phyloP scores from a whole-genome alignment of 1,284 basidiomycete genomes.

The Ustilago sp. region DNA sequence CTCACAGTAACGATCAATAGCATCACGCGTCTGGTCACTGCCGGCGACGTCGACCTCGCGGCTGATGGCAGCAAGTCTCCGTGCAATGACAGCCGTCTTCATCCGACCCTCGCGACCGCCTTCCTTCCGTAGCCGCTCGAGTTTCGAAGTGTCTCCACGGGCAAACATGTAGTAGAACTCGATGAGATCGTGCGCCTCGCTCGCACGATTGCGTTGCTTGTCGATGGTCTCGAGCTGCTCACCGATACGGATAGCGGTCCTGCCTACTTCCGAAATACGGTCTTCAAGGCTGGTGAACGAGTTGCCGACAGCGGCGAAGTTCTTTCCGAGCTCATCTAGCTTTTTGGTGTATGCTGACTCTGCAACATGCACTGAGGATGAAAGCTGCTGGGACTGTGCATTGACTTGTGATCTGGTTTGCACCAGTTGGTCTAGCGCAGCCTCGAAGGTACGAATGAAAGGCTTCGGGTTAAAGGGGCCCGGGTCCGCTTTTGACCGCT shows the following conservation, averaged over 20 bases:
- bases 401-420: slow-evolving; percentile 87
- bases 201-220: slow-evolving; percentile 88
- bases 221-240: slow-evolving; percentile 92
- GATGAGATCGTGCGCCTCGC: slow-evolving; percentile 93
- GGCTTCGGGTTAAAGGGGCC: slow-evolving; percentile 93
- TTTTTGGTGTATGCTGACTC: slow-evolving; percentile 94
- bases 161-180: slow-evolving; percentile 94
- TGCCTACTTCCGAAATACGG: slow-evolving; percentile 88
- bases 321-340: slow-evolving; percentile 88
- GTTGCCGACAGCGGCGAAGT: slow-evolving; percentile 77
- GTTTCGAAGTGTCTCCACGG: slow-evolving; percentile 81
- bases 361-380: slow-evolving; percentile 87
- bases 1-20: slow-evolving; percentile 95
- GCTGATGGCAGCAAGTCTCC: slow-evolving; percentile 86
- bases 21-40: slow-evolving; percentile 64
- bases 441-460: slow-evolving; percentile 91
- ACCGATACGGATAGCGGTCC: slow-evolving; percentile 94
- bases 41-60: slow-evolving; percentile 80
- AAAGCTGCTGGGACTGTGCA: slow-evolving; percentile 86
- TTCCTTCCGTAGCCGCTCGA: slow-evolving; percentile 86
- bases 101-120: slow-evolving; percentile 79
- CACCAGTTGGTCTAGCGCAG: slow-evolving; percentile 86
- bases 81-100: slow-evolving; percentile 88
- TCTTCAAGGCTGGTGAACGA: slow-evolving; percentile 63
- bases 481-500: slow-evolving; percentile 81